A percentile compares a stretch with the other conserved stretches of the same genome.
phyloP scores from a whole-genome alignment of 176 grass and related monocot species.

The Saccharum spontaneum region DNA sequence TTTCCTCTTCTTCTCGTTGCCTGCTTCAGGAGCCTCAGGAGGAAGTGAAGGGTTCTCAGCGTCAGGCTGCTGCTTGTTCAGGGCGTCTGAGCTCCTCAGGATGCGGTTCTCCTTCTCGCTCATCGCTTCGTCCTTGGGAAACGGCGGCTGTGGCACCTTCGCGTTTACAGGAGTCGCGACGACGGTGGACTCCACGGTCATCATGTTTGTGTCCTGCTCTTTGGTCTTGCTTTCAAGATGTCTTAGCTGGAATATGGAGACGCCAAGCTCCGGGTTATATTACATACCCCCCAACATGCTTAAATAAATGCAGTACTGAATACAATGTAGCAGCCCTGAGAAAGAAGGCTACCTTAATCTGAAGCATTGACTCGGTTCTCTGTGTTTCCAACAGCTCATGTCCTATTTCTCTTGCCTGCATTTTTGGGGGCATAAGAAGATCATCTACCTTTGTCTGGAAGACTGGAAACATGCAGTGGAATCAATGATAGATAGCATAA shows the following conservation, averaged over 20 bases:
- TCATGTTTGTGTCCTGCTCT: not conserved
- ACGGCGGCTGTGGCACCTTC: not conserved
- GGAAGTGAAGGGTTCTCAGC: not conserved
- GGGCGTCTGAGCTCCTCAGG: constrained; percentile 55
- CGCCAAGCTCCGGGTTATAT: not conserved
- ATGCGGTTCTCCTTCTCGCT: constrained; percentile 52
- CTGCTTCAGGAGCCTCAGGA: constrained; percentile 18
- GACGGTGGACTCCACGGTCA: constrained; percentile 18
- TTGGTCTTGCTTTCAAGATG: constrained; percentile 58
- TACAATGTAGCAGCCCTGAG: constrained; percentile 15
- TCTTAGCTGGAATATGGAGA: constrained; percentile 49
- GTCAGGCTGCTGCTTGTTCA: constrained; percentile 42
- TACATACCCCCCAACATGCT: not conserved
- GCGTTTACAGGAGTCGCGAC: constrained; percentile 38
- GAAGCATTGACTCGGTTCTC: constrained; percentile 55
- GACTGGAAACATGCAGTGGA: not conserved
- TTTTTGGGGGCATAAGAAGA: not conserved
- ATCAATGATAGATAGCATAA: not conserved
- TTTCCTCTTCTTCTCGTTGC: constrained; percentile 74
- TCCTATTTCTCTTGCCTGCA: constrained; percentile 69
- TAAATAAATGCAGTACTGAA: constrained; percentile 4
- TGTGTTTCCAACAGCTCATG: constrained; percentile 60
- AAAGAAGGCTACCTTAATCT: constrained; percentile 50
- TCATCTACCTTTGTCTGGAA: not conserved
- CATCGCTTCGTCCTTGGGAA: constrained; percentile 32